Conservation (phyloP, 129 eudicot genomes). For the Tanacetum coccineum region DNA sequence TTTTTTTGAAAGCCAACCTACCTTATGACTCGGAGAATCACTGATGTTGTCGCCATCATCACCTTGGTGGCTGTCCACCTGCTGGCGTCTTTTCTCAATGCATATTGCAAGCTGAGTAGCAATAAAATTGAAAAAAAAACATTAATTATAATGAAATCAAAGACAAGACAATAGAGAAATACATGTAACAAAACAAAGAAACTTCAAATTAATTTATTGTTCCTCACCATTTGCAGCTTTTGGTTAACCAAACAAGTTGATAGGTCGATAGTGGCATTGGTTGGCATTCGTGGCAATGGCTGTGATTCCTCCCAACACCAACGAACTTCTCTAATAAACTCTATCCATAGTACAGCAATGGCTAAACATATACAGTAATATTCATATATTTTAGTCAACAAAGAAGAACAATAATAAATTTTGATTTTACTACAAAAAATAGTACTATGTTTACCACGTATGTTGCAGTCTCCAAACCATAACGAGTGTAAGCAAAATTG, state of each 20-base stretch:
- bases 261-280: conserved; percentile 58
- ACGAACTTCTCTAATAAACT: conserved; percentile 92
- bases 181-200: too few species aligned
- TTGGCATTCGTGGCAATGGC: conserved; percentile 76
- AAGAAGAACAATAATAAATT: not conserved
- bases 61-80: conserved; percentile 33
- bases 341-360: conserved; percentile 95
- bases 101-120: conserved; percentile 74
- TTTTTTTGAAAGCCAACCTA: too few species aligned
- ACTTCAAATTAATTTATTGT: too few species aligned
- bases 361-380: conserved; percentile 55
- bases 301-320: conserved; percentile 99
- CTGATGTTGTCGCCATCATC: conserved; percentile 29
- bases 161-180: not conserved
- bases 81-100: conserved; percentile 63
- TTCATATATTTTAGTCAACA: not conserved
- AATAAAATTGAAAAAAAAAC: conserved; percentile 2
- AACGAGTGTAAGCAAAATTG: conserved; percentile 87
- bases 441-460: conserved; percentile 60
- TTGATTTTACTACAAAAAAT: not conserved
- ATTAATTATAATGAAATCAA: conserved; percentile 1
- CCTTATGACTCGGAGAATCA: conserved; percentile 37
- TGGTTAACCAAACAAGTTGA: conserved; percentile 88
- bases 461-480: conserved; percentile 97
- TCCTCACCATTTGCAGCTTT: conserved; percentile 86